A percentile compares a stretch with the other conserved stretches of the same genome.
phyloP scores from a whole-genome alignment of 331 rosid genomes.

The Acacia pycnantha region DNA sequence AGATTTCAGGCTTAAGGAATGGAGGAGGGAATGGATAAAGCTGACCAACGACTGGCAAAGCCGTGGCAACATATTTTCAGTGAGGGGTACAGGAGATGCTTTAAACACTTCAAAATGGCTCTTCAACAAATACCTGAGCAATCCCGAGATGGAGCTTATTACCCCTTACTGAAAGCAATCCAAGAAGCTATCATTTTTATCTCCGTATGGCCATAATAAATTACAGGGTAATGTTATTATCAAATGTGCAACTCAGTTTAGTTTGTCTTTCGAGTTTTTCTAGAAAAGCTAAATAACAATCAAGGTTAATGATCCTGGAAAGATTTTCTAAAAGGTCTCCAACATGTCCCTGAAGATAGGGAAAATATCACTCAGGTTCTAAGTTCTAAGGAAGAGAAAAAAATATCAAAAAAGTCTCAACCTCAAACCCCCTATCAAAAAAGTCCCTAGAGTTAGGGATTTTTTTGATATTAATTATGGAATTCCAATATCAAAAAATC shows the following conservation, averaged over 20 bases:
- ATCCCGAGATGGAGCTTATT: slow-evolving; percentile 27
- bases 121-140: slow-evolving; percentile 53
- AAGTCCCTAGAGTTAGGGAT: too few species aligned
- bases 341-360: neutral
- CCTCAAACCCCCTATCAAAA: too few species aligned
- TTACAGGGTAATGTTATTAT: neutral
- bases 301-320: neutral
- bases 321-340: neutral
- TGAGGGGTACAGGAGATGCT: slow-evolving; percentile 54
- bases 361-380: too few species aligned
- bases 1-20: slow-evolving; percentile 48
- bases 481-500: too few species aligned
- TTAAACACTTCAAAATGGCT: slow-evolving; percentile 62
- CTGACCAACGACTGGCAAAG: slow-evolving; percentile 70
- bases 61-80: slow-evolving; percentile 46
- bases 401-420: too few species aligned
- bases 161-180: neutral
- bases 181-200: neutral
- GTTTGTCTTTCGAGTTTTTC: neutral
- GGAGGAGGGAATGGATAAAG: slow-evolving; percentile 85
- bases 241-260: neutral
- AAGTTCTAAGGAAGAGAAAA: too few species aligned
- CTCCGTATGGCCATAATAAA: neutral
- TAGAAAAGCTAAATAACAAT: neutral
- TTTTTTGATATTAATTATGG: too few species aligned